Evolutionary conservation across 192 early-diverging fungal genomes (phyloP), one percentile per base, ranked within the genome.

Genomic region (Piromyces finnis): DNA sequence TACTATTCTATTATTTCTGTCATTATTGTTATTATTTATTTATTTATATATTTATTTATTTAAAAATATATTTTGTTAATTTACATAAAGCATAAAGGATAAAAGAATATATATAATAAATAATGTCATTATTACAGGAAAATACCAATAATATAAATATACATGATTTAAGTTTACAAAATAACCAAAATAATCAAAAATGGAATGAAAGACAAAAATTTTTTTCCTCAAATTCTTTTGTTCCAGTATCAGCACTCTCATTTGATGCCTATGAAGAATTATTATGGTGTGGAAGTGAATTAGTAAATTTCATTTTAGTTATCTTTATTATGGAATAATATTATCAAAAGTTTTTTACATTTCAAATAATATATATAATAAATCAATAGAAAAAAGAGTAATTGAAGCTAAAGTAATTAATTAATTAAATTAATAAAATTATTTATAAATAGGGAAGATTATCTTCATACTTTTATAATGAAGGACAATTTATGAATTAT

Each of bases 221-320:
- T 51, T 51, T 22, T 51, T 15, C 41, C 6, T 51, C 41, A 22
- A 51, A 51, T 51, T 51, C 41, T 6, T 22, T 51, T 22, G 28
- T 83, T 83, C 59, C 82, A 16, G 83, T 83, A 16, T 59, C 92
- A 14, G 59, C 84, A 17, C 30, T 91, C 15, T 80, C 87, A 16
- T 93, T 92, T 79, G 94, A 95, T 84, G 82, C 88, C 2, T 84
- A 89, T 78, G 92, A 95, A 81, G 94, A 96, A 83, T 88, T 97
- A 12, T 59, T 98, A 78, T 97, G 95, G 93, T 83, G 90, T 4
- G 97, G 95, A 79, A 92, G 94, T 82, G 92, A 92, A 77, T 92
- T 92, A 82, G 94, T 95, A 87, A 87, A 78, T 78, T 0, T 32
- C 30, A 6, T 32, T n/a, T n/a, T n/a, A n/a, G n/a, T n/a, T n/a